Evolutionary conservation across 2,329 filamentous ascomycete species (phyloP).

Genomic region (Monosporascus sp.): DNA sequence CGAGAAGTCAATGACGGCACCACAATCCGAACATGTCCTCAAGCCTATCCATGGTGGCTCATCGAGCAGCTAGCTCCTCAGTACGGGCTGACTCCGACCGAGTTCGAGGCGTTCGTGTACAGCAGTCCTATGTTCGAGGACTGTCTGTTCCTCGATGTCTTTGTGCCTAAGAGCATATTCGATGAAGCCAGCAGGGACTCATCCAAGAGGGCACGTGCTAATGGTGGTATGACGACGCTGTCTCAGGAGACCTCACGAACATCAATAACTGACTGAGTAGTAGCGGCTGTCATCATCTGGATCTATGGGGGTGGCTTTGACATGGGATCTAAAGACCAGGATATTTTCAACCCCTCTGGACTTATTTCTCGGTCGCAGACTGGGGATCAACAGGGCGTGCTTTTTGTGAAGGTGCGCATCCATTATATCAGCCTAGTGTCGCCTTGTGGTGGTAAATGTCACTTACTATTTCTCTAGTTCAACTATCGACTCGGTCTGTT

Average conservation of each 20-base stretch:
- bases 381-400: conserved; percentile 5
- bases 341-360: conserved; percentile 12
- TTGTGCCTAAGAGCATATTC: conserved; percentile 12
- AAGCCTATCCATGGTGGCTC: conserved; percentile 24
- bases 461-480: conserved; percentile 4
- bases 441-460: no score
- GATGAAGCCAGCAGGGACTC: neutral
- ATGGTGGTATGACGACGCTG: conserved; percentile 2
- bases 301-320: conserved; percentile 22
- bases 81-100: neutral
- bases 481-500: conserved; percentile 21
- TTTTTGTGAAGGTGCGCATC: conserved; percentile 9
- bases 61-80: conserved; percentile 11
- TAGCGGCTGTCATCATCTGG: conserved; percentile 20
- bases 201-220: neutral
- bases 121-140: conserved; percentile 13
- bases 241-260: neutral
- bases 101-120: neutral
- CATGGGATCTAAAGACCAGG: conserved; percentile 14
- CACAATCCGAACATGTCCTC: conserved; percentile 19
- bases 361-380: conserved; percentile 12
- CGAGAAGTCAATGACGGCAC: conserved; percentile 16
- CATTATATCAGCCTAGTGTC: no score
- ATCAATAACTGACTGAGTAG: neutral
- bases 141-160: conserved; percentile 18